Conservation (phyloP, 306 rosid species). For the Rosa rugosa region DNA sequence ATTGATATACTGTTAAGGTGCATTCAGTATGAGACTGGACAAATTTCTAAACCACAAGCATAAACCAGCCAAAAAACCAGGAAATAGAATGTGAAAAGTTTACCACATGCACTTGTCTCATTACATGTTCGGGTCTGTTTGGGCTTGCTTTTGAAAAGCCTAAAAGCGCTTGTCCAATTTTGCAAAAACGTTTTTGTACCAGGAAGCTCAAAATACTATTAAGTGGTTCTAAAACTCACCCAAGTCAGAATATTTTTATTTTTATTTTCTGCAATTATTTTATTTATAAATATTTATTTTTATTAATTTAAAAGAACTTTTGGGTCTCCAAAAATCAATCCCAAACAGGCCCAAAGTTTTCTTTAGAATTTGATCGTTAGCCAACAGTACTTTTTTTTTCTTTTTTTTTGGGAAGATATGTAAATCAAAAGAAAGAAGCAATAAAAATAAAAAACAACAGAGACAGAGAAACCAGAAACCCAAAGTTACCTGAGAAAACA, state of each 20-base stretch:
- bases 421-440: constrained; percentile 2
- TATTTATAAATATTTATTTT: neutral
- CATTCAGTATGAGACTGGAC: neutral
- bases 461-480: constrained; percentile 16
- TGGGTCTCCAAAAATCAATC: neutral
- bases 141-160: neutral
- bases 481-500: constrained; percentile 86
- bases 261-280: neutral
- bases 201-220: neutral
- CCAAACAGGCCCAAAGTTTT: neutral
- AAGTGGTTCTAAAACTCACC: neutral
- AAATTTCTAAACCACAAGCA: neutral
- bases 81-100: neutral
- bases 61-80: neutral
- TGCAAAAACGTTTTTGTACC: neutral
- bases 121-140: neutral
- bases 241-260: neutral
- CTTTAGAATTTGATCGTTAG: neutral
- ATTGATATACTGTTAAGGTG: neutral
- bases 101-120: neutral
- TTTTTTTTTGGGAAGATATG: too few relatives aligned
- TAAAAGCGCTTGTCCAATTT: neutral
- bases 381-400: neutral
- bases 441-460: constrained; percentile 8
- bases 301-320: neutral